These are phyloP conservation scores for Elongisporangium undulatum DNA, from an alignment of 352 stramenopile species.

Conservation along the genomic window DNA sequence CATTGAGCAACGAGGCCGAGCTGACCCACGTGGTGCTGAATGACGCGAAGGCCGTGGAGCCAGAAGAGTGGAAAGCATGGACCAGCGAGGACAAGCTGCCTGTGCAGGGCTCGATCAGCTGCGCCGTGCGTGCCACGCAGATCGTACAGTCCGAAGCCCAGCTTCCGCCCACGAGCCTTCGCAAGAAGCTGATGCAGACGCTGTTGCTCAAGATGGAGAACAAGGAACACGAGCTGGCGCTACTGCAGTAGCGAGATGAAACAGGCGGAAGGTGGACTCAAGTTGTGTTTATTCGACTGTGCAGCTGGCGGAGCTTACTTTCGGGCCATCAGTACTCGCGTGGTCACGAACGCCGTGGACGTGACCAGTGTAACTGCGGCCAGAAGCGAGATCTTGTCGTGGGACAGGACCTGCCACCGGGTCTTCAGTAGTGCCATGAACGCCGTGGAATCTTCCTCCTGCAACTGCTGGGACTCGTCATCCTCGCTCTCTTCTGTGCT, in stretches of 20 bases:
- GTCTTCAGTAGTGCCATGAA: constrained; percentile 9
- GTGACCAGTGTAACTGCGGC: constrained; percentile 43
- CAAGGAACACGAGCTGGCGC: constrained; percentile 28
- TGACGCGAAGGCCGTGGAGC: constrained; percentile 25
- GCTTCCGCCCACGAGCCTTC: constrained; percentile 35
- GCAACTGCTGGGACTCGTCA: constrained; percentile 3
- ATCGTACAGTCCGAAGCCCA: constrained; percentile 44
- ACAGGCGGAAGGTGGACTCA: neutral
- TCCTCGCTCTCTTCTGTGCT: neutral
- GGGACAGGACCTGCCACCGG: constrained; percentile 27
- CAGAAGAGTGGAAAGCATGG: constrained; percentile 57
- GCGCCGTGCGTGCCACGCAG: constrained; percentile 34
- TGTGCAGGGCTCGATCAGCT: constrained; percentile 32
- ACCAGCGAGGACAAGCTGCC: constrained; percentile 51
- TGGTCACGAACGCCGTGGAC: constrained; percentile 43
- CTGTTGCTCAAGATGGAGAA: constrained; percentile 59
- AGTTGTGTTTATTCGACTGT: constrained; percentile 2
- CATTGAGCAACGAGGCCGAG: constrained; percentile 33
- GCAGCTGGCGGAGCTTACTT: constrained; percentile 12
- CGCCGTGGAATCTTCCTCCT: neutral
- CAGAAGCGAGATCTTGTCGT: constrained; percentile 50
- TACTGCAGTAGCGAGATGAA: constrained; percentile 1
- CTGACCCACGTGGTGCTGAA: constrained; percentile 44
- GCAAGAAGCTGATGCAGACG: constrained; percentile 56
- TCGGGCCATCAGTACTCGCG: constrained; percentile 38